Base-by-base conservation (phyloP, 305 asterid genomes). In the Fraxinus baroniana region DNA sequence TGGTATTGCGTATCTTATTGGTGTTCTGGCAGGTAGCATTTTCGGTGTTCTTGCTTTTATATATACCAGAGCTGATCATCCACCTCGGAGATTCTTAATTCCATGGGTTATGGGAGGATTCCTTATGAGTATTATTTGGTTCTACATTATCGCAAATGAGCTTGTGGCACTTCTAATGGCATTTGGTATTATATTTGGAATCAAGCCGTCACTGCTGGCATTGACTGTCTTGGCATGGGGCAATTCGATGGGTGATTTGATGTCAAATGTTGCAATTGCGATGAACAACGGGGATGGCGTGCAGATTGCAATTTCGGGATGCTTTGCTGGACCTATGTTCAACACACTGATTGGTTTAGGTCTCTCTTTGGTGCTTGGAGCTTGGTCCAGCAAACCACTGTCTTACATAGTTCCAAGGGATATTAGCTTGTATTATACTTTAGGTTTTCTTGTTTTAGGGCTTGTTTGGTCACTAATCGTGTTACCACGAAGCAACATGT, bases 271-370 rank as follows among this genome's bases (percentile, higher is more conserved):
- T 7, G 94, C 97, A 1, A 88, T 95, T 82, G 98, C 99, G 0
- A 80, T 83, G 90, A 92, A 85, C 10, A 90, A 92, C 0, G 88
- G 90, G 24, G 87, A 90, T 2, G 97, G 98, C 2, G 89, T 92
- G 81, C 99, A 95, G 90, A 90, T 94, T 52, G 98, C 99, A 30
- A 89, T 94, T 84, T 93, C 99, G 0, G 99, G 99, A 13, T 91
- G 94, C 81, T 95, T 86, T 71, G 99, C 97, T 0, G 99, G 97
- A 44, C 98, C 98, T 1, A 92, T 95, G 99, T 95, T 95, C 90
- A 95, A 93, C 83, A 90, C 90, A 2, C 88, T 95, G 49, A 86
- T 82, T 1, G 99, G 99, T 57, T 85, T 95, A 82, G 99, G 99
- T 1, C 20, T 93, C 44, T 94, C 99, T 8, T 57, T 95, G 88